phyloP scores from a whole-genome alignment of 441 rosid species.

The Biscutella laevigata region DNA sequence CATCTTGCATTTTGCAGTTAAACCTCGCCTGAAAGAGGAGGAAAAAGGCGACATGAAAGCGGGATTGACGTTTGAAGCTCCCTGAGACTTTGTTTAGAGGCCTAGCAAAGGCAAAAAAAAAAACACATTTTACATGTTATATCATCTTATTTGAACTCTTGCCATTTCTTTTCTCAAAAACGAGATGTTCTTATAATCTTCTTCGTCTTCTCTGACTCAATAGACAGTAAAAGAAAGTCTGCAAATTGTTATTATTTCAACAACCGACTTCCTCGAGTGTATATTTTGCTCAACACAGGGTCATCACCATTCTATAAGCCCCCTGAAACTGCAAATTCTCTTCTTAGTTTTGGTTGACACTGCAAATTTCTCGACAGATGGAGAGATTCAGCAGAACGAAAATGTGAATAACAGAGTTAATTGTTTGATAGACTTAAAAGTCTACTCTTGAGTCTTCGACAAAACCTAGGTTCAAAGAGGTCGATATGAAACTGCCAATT shows the following conservation, averaged over 20 bases:
- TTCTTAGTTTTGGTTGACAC: neutral
- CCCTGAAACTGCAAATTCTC: neutral
- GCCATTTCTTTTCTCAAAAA: constrained; percentile 19
- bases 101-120: constrained; percentile 19
- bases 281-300: too few species aligned
- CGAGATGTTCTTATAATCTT: constrained; percentile 11
- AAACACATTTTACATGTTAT: constrained; percentile 23
- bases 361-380: neutral
- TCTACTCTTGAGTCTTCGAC: neutral
- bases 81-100: constrained; percentile 19
- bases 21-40: constrained; percentile 14
- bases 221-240: constrained; percentile 15
- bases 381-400: neutral
- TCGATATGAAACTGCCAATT: too few species aligned
- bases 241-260: constrained; percentile 3
- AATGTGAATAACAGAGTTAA: neutral
- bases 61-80: constrained; percentile 20
- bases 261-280: neutral
- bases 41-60: neutral
- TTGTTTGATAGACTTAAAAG: neutral
- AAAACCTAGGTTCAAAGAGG: neutral
- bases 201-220: constrained; percentile 19
- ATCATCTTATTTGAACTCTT: constrained; percentile 23
- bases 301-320: neutral
- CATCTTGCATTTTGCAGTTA: constrained; percentile 12